phyloP scores from a whole-genome alignment of 306 rosid genomes.

The Adenanthera pavonina region DNA sequence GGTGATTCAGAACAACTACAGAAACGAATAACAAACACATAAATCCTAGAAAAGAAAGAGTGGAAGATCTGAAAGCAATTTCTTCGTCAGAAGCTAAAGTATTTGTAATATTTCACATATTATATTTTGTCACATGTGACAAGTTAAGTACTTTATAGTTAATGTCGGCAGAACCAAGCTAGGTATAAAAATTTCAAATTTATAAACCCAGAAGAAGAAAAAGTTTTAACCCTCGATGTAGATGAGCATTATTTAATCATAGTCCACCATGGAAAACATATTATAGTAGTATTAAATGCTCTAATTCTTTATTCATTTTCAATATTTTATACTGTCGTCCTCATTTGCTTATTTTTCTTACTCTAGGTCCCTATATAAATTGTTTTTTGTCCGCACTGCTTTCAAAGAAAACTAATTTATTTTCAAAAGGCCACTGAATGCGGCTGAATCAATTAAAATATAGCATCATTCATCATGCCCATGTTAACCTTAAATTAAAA shows the following conservation, averaged over 20 bases:
- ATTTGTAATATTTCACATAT: conserved; percentile 21
- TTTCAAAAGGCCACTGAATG: conserved; percentile 43
- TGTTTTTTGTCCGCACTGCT: conserved; percentile 40
- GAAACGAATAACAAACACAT: background rate
- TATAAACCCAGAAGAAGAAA: conserved; percentile 22
- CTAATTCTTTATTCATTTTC: conserved; percentile 9
- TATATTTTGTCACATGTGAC: conserved; percentile 44
- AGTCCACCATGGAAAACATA: conserved; percentile 27
- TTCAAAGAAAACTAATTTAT: conserved; percentile 34
- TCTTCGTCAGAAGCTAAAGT: conserved; percentile 41
- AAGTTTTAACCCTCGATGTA: conserved; percentile 24
- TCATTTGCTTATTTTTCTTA: conserved; percentile 27
- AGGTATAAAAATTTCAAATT: conserved; percentile 39
- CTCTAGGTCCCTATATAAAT: conserved; percentile 33
- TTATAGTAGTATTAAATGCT: conserved; percentile 27
- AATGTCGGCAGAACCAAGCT: conserved; percentile 46
- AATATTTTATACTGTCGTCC: conserved; percentile 43
- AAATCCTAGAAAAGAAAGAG: conserved; percentile 1
- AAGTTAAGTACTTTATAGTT: conserved; percentile 33
- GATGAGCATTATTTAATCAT: conserved; percentile 39
- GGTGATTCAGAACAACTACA: conserved; percentile 20
- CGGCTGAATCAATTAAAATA: conserved; percentile 40
- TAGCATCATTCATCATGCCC: conserved; percentile 56
- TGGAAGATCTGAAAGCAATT: conserved; percentile 38
- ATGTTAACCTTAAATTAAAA: conserved; percentile 42